Base-by-base conservation (phyloP, 352 stramenopile species). In the Globisporangium spiculum region DNA sequence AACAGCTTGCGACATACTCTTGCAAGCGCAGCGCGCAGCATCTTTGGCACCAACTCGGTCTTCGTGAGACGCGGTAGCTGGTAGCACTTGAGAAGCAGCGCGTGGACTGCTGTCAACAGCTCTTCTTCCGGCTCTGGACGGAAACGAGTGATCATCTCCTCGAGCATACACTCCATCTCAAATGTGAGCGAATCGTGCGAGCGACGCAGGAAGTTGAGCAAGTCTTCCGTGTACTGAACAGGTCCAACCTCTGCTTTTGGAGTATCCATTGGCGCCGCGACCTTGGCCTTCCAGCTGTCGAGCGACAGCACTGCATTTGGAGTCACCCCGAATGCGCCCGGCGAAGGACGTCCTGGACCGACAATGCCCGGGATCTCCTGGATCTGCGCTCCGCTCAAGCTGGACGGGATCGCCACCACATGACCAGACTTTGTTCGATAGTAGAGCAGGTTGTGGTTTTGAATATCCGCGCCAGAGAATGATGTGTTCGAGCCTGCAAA, bases 141-240 rank as follows among this genome's bases (percentile, higher is more conserved):
- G 71, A 99, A 99, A 50, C 97, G 94, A 5, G 98, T 96, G 73
- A 99, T 99, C 71, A 99, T 90, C 72, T 99, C 97, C 80, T 99
- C 97, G 36, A 99, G 78, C 76, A 99, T 98, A 36, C 91, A 96
- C 82, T 99, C 98, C 81, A 99, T 97, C 73, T 98, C 93, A 72
- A 96, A 96, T 56, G 86, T 96, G 53, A 98, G 78, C 26, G 88
- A 84, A 65, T 94, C 85, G 70, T 92, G 91, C 66, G 86, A 90
- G 74, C 94, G 90, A 79, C 78, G 98, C 26, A 99, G 77, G 64
- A 96, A 98, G 50, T 97, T 98, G 75, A 99, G 97, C 41, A 99
- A 68, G 44, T 98, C 92, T 36, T 97, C 92, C 3, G 91, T 95
- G 76, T 95, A 96, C 75, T 96, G 88, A 27, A 96, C 84, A 1